phyloP scores from a whole-genome alignment of 2,329 filamentous ascomycete genomes.

The Verticillium albo-atrum region DNA sequence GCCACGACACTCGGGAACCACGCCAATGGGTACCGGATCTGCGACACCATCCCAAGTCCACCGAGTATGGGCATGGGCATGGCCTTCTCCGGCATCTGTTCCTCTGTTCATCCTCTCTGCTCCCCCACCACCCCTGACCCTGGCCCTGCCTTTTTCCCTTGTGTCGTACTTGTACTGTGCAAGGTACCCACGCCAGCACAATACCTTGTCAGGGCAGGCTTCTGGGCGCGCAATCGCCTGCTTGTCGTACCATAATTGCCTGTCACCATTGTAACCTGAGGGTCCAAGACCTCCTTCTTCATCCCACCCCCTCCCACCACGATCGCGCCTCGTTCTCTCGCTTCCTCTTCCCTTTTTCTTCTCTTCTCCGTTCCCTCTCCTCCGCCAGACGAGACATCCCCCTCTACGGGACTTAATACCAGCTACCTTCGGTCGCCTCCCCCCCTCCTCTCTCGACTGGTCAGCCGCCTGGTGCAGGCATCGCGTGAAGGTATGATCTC shows the following conservation, averaged over 20 bases:
- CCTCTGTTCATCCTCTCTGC: neutral
- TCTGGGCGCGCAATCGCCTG: conserved; percentile 1
- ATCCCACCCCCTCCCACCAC: neutral
- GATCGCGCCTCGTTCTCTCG: neutral
- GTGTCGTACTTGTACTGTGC: neutral
- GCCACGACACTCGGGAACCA: neutral
- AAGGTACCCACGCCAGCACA: conserved; percentile 6
- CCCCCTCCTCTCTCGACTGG: neutral
- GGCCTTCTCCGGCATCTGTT: neutral
- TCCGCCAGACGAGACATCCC: conserved; percentile 1
- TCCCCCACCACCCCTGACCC: neutral
- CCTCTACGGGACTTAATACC: conserved; percentile 4
- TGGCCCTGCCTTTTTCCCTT: neutral
- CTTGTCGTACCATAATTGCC: neutral
- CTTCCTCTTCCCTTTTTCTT: conserved; percentile 7
- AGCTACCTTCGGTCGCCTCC: neutral
- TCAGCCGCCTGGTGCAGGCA: conserved; percentile 14
- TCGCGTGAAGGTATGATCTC: conserved; percentile 11
- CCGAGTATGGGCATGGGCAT: too few species aligned
- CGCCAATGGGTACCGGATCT: neutral
- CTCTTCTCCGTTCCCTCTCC: conserved; percentile 9
- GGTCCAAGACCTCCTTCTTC: neutral
- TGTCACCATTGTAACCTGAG: neutral
- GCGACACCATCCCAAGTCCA: neutral
- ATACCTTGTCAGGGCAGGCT: conserved; percentile 1